phyloP scores from a whole-genome alignment of 2,329 filamentous ascomycete species.

The Phyllosticta citrichinensis region DNA sequence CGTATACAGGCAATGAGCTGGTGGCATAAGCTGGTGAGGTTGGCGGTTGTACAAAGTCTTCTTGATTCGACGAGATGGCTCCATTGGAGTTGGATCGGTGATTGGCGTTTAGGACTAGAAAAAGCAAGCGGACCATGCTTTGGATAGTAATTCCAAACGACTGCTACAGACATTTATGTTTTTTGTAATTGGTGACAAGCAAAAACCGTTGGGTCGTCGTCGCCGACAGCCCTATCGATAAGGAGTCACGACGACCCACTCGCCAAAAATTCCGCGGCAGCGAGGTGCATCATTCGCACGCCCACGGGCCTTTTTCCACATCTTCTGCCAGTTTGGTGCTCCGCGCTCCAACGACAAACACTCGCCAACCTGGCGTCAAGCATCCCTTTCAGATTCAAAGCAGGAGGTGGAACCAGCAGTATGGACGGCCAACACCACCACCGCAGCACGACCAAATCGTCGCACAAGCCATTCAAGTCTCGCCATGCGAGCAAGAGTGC shows the following conservation, averaged over 20 bases:
- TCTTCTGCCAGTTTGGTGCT: not conserved
- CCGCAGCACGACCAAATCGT: constrained; percentile 79
- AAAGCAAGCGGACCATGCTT: not conserved
- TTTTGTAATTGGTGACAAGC: too few species aligned
- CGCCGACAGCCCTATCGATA: not conserved
- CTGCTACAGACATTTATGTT: not conserved
- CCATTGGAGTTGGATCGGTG: not conserved
- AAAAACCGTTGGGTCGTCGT: not conserved
- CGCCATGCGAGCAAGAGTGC: constrained; percentile 81
- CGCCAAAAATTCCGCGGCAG: constrained; percentile 7
- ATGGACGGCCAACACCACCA: constrained; percentile 66
- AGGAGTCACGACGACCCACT: constrained; percentile 1
- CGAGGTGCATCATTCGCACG: not conserved
- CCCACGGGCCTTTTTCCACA: not conserved
- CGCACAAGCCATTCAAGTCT: constrained; percentile 87
- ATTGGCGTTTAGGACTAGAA: not conserved
- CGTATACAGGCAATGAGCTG: constrained; percentile 32
- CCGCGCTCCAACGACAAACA: not conserved
- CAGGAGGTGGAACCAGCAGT: constrained; percentile 49
- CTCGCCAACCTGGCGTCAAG: constrained; percentile 7
- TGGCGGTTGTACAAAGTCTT: not conserved
- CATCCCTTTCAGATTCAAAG: constrained; percentile 75
- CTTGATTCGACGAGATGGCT: not conserved
- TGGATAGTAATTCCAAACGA: not conserved
- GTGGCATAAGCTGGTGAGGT: too few species aligned